These are phyloP conservation scores for Pythium grandisporangium DNA, from an alignment of 352 stramenopile species.

Conservation along the genomic window DNA sequence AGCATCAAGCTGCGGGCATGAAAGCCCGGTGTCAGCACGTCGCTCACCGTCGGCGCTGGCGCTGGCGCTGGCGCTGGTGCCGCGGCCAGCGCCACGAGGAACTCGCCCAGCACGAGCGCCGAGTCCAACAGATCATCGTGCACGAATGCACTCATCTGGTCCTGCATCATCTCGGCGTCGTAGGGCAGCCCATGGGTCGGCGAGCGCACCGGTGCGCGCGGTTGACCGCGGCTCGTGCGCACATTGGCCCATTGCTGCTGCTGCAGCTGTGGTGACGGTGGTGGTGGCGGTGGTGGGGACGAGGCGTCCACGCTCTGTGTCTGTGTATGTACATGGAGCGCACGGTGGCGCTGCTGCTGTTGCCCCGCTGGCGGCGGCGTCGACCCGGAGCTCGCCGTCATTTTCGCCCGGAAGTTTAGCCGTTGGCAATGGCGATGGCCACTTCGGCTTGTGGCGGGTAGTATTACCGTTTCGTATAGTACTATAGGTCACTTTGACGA, in stretches of 20 bases:
- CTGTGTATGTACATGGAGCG: too few species aligned
- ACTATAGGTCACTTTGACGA: too few species aligned
- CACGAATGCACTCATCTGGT: conserved; percentile 47
- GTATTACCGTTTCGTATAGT: too few species aligned
- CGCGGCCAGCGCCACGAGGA: conserved; percentile 40
- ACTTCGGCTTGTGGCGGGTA: too few species aligned
- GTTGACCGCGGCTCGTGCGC: background rate
- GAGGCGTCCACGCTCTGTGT: too few species aligned
- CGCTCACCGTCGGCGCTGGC: background rate
- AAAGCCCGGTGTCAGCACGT: conserved; percentile 20
- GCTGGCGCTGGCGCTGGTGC: conserved; percentile 12
- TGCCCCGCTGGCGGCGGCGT: too few species aligned
- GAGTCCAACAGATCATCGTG: conserved; percentile 35
- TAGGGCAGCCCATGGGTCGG: conserved; percentile 1
- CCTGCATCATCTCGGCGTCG: conserved; percentile 44
- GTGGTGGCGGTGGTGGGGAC: background rate
- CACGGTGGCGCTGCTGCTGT: too few species aligned
- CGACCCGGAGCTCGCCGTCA: too few species aligned
- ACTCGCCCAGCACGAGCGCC: conserved; percentile 53
- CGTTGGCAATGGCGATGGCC: too few species aligned
- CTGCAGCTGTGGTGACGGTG: conserved; percentile 6
- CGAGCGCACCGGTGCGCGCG: conserved; percentile 7
- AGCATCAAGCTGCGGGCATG: conserved; percentile 45
- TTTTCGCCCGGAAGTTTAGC: too few species aligned
- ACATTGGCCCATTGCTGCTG: background rate